Evolutionary conservation across 495 filamentous ascomycete genomes (phyloP), one percentile per base, ranked within the genome.

Genomic region (Acidiella bohemica): DNA sequence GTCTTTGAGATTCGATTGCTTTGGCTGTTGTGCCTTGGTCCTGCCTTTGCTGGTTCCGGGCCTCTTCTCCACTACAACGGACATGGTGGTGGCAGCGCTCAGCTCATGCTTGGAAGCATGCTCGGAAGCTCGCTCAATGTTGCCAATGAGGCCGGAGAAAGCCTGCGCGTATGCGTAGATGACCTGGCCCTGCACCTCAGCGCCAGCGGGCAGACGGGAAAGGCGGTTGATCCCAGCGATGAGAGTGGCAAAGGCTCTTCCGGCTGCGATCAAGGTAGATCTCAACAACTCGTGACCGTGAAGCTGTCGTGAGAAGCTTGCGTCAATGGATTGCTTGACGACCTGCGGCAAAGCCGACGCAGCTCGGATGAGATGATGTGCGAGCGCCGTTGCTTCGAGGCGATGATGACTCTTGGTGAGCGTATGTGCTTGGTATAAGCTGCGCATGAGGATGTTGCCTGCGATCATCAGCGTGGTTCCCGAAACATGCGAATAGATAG

Each of bases 371-470:
- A 50, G 47, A 28, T 50, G 37, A n/a, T 41, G 23, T 8, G 48
- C 39, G 5, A 51, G 39, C 3, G 30, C 34, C 4, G 30, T 5
- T 6, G 48, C 13, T 10, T 46, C 39, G 12, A 19, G 35, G 10
- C 25, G 32, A 5, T 42, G 1, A 16, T n/a, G 19, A 16, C 3
- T 19, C 29, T 46, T 46, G 16, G 43, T 26, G 0, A 41, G 2
- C 4, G 4, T 8, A 27, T 51, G 32, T 5, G 40, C 25, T 22
- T 43, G 43, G 39, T 32, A 51, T 14, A 51, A 17, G 28, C 43
- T 35, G 19, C 43, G 37, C 39, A 51, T 46, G 16, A 51, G 27
- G 8, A 26, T 29, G 21, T 46, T 25, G 14, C 48, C 48, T 51
- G 22, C 21, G 7, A 7, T 25, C 3, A 25, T 37, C 20, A 37